Base-by-base conservation (phyloP, 805 yeast genomes). In the Kluyveromyces starmeri region DNA sequence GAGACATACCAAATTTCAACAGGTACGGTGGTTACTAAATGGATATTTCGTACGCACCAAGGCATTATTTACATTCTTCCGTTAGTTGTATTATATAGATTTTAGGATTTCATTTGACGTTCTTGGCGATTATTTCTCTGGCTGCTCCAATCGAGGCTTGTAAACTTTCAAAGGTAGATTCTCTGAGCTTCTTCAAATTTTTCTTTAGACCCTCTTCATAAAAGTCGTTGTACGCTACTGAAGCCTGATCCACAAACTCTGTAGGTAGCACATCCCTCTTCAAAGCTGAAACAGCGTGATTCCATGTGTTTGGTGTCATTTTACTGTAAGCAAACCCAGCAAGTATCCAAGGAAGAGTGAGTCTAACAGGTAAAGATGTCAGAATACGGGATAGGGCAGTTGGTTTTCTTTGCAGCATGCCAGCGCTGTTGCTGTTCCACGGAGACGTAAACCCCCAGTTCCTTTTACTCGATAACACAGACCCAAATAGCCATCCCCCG, bases 401-500 rank as follows among this genome's bases (percentile, higher is more conserved):
- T 12, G 43, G 45, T 2, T 37, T 38, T 13, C 42, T 36, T 15
- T 34, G 25, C 20, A 37, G 24, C n/a, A 41, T 3, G 7, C 37
- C 35, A n/a, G 42, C 35, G 11, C 23, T 29, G 24, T 32, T 25
- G 14, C 20, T 32, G 25, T 29, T 39, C 16, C 34, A 33, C 5
- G 34, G 34, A 13, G 41, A 33, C 9, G 13, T 12, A 27, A 31
- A 32, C 14, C 47, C 49, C 56, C 56, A 53, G 30, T 53, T 53
- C 10, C 34, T 34, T 26, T 38, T 49, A 30, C 47, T 51, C 12
- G 46, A 44, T 13, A 53, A 12, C 3, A 58, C 50, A 23, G 51
- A 46, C 4, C 59, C 58, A 8, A 45, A 37, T 35, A 44, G 48
- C 28, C 49, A 53, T 4, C 54, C 51, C 9, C 57, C 52, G 1